Evolutionary conservation across 202 grass and related monocot genomes (phyloP), one percentile per base, ranked within the genome.

Genomic region (Elaeis oleifera): DNA sequence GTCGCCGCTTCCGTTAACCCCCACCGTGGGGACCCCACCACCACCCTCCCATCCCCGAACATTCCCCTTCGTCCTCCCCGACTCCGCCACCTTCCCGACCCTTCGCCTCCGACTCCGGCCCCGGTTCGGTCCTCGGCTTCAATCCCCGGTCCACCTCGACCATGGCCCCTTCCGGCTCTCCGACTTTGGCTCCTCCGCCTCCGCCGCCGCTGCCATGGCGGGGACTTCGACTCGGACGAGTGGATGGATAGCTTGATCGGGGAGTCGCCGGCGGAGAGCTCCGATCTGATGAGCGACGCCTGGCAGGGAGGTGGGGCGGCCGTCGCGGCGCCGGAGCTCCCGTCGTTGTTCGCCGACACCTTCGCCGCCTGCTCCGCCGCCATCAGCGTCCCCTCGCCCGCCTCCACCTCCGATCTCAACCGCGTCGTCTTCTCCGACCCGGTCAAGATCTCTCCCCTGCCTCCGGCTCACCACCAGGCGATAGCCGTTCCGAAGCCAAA

Each of bases 181-280:
- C 23, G 57, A 61, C 49, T 73, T 73, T 28, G 70, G 59, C 0
- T 52, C 80, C 68, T 56, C 58, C 56, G 16, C 78, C 44, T 60
- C 77, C 22, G 82, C 75, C 4, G 84, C 77, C 18, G 83, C 79
- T 5, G 24, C 77, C 32, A 24, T 72, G 18, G 51, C 74, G 1
- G 94, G 74, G 36, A 44, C 36, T 99, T 99, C 62, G 94, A 99
- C 72, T 72, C 88, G 0, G 94, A 99, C 8, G 94, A 83, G 17
- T 99, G 94, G 94, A 99, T 99, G 94, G 94, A 94, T 48, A 99
- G 88, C 77, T 80, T 99, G 56, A 99, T 99, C 6, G 88, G 80
- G 4, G 83, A 88, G 14, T 54, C 70, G 18, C 70, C 70, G 5
- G 50, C 50, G 17, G 70, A 73, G 50, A 49, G 29, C 26, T 60